Evolutionary conservation across 2,329 filamentous ascomycete genomes (phyloP), one percentile per base, ranked within the genome.

Genomic region (Neopestalotiopsis rosae): DNA sequence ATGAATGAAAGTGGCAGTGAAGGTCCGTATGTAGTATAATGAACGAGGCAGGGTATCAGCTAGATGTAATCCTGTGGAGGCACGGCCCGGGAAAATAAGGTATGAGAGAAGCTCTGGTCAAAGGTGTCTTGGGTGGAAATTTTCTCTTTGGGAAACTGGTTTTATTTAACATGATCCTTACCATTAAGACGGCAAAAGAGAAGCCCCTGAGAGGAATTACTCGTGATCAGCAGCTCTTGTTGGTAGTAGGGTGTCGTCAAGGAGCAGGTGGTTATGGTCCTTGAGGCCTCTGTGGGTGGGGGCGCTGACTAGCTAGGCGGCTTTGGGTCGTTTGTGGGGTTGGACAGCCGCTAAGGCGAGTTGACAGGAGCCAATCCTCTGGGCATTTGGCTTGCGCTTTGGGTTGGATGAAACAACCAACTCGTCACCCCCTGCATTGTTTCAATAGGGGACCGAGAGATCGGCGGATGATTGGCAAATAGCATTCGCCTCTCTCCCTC

Each of bases 331-430:
- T 10, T 20, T 56, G 28, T 34, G 59, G 59, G 32, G 59, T 38
- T 32, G 59, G 17, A 7, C 20, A 45, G 28, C 63, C 40, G 63
- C 63, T 65, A n/a, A 65, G 30, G 45, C 13, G 45, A 30, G 12
- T 38, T 56, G 63, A 56, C 63, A 49, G 63, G 20, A 65, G 63
- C 63, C 63, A 65, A 65, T 65, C 63, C 40, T 57, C 63, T 65
- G 52, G 49, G 63, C 63, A 34, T 38, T 28, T 9, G 20, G 20
- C 40, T 28, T 56, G 28, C 52, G 24, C 42, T 28, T 38, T 38
- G 7, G 14, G 49, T 3, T 12, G 34, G 28, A 49, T 65, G 63
- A 65, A 65, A 65, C 63, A 57, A 17, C 34, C 9, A 58, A 32
- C 34, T 61, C 28, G 64, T 20, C 17, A 28, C 14, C 52, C 65